Evolutionary conservation across 2,329 filamentous ascomycete genomes (phyloP).

Genomic region (Trematosphaeria pertusa): DNA sequence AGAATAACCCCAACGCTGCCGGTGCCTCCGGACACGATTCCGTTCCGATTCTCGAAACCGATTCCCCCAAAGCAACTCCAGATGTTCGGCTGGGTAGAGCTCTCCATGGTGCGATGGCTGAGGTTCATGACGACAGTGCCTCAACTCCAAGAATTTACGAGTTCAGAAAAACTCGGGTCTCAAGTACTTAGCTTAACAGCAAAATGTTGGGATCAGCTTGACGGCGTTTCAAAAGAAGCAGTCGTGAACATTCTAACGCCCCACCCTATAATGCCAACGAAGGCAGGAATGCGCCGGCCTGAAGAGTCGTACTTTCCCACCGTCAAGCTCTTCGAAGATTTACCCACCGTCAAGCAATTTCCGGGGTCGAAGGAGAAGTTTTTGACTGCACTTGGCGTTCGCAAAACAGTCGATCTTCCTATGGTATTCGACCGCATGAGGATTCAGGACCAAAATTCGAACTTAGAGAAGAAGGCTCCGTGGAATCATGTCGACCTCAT

Average conservation of each 20-base stretch:
- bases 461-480: constrained; percentile 60
- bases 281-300: constrained; percentile 85
- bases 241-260: constrained; percentile 70
- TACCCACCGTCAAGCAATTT: constrained; percentile 78
- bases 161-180: constrained; percentile 74
- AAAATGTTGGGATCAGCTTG: constrained; percentile 88
- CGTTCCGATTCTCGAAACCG: constrained; percentile 79
- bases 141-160: constrained; percentile 68
- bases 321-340: constrained; percentile 94
- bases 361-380: constrained; percentile 89
- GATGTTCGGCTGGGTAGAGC: constrained; percentile 82
- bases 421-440: constrained; percentile 91
- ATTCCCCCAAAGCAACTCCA: constrained; percentile 74
- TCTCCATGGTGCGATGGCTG: constrained; percentile 87
- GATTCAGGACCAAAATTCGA: constrained; percentile 60
- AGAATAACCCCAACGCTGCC: constrained; percentile 84
- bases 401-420: constrained; percentile 93
- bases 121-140: constrained; percentile 71
- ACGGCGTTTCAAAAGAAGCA: constrained; percentile 68
- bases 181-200: constrained; percentile 81
- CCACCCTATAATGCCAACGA: constrained; percentile 85
- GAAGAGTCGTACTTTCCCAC: constrained; percentile 87
- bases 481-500: constrained; percentile 97
- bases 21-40: constrained; percentile 80
- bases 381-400: constrained; percentile 79